Evolutionary conservation across 352 stramenopile genomes (phyloP).

Genomic region (Phytophthora tubulina): DNA sequence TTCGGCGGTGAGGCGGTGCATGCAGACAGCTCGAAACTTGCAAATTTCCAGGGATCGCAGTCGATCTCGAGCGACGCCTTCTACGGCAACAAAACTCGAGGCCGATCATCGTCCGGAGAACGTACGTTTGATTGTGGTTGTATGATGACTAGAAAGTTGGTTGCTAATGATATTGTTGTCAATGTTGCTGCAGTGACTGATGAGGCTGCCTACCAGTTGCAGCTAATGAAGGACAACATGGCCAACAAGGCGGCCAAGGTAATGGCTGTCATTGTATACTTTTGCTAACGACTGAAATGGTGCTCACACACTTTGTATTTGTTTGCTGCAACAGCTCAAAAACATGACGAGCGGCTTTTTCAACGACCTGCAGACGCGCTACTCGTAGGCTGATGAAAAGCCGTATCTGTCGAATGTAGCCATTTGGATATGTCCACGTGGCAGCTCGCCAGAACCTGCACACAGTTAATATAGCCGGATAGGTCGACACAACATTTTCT

Average conservation of each 20-base stretch:
- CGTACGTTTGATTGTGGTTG: slow-evolving; percentile 47
- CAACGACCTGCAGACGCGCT: slow-evolving; percentile 85
- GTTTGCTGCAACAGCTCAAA: slow-evolving; percentile 69
- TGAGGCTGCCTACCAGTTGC: slow-evolving; percentile 85
- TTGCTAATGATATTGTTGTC: slow-evolving; percentile 9
- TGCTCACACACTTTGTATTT: slow-evolving; percentile 7
- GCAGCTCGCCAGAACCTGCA: slow-evolving; percentile 27
- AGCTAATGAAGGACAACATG: slow-evolving; percentile 89
- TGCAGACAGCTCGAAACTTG: slow-evolving; percentile 71
- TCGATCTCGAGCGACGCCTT: slow-evolving; percentile 92
- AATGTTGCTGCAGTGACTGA: slow-evolving; percentile 57
- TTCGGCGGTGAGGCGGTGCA: slow-evolving; percentile 75
- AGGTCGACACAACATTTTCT: background rate
- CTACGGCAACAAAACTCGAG: slow-evolving; percentile 69
- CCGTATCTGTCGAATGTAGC: slow-evolving; percentile 17
- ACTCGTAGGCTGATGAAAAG: slow-evolving; percentile 52
- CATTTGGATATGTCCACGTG: slow-evolving; percentile 43
- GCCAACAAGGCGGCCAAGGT: slow-evolving; percentile 84
- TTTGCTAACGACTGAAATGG: background rate
- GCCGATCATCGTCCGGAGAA: slow-evolving; percentile 71
- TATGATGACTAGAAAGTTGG: background rate
- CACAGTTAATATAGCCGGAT: slow-evolving; percentile 44
- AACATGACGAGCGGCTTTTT: slow-evolving; percentile 93
- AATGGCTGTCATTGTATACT: background rate
- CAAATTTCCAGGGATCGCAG: slow-evolving; percentile 80